These are phyloP conservation scores for Globisporangium irregulare DNA, from an alignment of 352 stramenopile species.

Conservation along the genomic window DNA sequence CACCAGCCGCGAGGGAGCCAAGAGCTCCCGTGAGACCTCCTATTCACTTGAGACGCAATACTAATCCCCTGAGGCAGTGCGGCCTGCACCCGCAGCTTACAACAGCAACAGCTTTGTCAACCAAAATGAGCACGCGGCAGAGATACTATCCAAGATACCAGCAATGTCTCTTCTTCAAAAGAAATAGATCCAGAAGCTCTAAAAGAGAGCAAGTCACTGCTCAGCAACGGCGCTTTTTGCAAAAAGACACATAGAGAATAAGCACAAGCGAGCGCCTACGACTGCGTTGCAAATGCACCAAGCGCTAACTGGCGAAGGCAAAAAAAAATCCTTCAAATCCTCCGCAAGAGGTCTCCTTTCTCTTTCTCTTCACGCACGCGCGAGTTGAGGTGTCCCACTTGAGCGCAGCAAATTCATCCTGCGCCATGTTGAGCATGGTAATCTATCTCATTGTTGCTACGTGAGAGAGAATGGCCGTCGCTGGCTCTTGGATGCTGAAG, in stretches of 20 bases:
- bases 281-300: background rate
- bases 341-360: background rate
- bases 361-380: background rate
- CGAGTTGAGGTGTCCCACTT: background rate
- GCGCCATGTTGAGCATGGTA: background rate
- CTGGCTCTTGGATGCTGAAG: background rate
- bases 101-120: background rate
- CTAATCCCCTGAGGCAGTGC: background rate
- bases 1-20: background rate
- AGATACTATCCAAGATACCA: background rate
- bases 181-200: background rate
- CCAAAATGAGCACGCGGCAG: background rate
- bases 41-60: slow-evolving; percentile 6
- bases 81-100: background rate
- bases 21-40: background rate
- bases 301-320: background rate
- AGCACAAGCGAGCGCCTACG: background rate
- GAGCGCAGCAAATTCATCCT: background rate
- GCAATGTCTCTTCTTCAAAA: background rate
- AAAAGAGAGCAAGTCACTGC: background rate
- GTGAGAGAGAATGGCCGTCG: background rate
- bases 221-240: background rate
- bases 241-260: background rate
- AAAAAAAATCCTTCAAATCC: background rate
- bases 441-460: background rate